Conservation (phyloP, 208 protist species). For the Trichomonas gallinae region DNA sequence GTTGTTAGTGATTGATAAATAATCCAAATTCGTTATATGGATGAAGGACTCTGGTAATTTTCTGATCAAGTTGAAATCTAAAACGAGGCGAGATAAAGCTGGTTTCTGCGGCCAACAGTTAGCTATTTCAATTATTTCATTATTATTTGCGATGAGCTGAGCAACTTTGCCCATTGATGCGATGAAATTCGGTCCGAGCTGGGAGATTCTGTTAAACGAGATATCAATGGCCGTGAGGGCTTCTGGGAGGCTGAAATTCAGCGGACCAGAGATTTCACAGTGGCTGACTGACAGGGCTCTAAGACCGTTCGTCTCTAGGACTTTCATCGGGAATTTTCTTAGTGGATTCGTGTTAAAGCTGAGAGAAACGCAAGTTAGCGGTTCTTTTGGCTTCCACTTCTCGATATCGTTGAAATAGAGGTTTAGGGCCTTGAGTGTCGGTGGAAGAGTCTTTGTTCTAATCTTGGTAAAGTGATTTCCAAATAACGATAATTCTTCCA, state of each 20-base stretch:
- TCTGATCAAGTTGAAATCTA: neutral
- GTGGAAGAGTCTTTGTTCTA: neutral
- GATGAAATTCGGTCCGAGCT: neutral
- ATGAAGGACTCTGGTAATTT: neutral
- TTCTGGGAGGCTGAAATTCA: neutral
- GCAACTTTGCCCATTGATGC: neutral
- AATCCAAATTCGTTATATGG: neutral
- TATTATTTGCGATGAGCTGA: neutral
- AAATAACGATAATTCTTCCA: constrained; percentile 8
- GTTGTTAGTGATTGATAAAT: neutral
- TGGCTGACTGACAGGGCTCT: neutral
- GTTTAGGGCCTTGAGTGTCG: neutral
- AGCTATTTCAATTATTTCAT: neutral
- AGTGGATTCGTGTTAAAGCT: neutral
- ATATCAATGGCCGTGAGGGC: neutral
- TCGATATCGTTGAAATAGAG: neutral
- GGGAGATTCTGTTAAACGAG: neutral
- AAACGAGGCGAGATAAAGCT: neutral
- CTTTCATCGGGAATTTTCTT: neutral
- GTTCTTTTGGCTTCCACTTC: neutral
- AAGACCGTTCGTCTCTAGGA: neutral
- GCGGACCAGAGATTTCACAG: neutral
- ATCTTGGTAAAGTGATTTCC: neutral
- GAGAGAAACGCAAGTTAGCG: neutral
- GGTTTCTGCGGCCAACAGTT: neutral